phyloP scores from a whole-genome alignment of 768 basidiomycete genomes.

The Russula ochroleuca region DNA sequence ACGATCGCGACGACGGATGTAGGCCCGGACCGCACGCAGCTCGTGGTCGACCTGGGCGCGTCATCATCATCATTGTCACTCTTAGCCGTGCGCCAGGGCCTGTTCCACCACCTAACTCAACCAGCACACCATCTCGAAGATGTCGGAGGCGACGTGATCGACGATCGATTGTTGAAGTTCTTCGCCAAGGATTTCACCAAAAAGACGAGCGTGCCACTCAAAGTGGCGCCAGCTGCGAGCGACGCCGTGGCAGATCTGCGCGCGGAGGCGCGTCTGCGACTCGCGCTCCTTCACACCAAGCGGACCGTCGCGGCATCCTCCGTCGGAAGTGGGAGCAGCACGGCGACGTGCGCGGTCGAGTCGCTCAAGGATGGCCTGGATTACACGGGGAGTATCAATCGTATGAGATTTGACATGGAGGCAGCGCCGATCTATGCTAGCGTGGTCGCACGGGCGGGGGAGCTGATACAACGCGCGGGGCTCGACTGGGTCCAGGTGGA shows the following conservation, averaged over 20 bases:
- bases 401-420: constrained; percentile 44
- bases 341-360: constrained; percentile 90
- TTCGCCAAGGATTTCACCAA: constrained; percentile 96
- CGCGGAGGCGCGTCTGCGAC: constrained; percentile 87
- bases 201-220: constrained; percentile 78
- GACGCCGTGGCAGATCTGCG: constrained; percentile 57
- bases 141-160: constrained; percentile 68
- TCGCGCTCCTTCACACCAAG: constrained; percentile 94
- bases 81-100: constrained; percentile 70
- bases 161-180: constrained; percentile 80
- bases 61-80: constrained; percentile 67
- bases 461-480: constrained; percentile 48
- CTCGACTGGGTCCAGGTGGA: constrained; percentile 66
- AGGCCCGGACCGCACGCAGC: constrained; percentile 63
- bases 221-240: constrained; percentile 56
- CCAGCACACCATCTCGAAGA: constrained; percentile 40
- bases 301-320: constrained; percentile 80
- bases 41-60: constrained; percentile 77
- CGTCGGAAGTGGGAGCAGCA: constrained; percentile 40
- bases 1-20: constrained; percentile 39
- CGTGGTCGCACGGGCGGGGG: constrained; percentile 47
- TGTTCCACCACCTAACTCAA: constrained; percentile 55
- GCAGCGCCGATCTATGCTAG: constrained; percentile 55
- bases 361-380: constrained; percentile 92
- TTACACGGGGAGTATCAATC: constrained; percentile 67